Percentiles rank a stretch among this genome's conserved stretches.
phyloP scores from a whole-genome alignment of 2,329 filamentous ascomycete genomes.

The Huntiella bhutanensis region DNA sequence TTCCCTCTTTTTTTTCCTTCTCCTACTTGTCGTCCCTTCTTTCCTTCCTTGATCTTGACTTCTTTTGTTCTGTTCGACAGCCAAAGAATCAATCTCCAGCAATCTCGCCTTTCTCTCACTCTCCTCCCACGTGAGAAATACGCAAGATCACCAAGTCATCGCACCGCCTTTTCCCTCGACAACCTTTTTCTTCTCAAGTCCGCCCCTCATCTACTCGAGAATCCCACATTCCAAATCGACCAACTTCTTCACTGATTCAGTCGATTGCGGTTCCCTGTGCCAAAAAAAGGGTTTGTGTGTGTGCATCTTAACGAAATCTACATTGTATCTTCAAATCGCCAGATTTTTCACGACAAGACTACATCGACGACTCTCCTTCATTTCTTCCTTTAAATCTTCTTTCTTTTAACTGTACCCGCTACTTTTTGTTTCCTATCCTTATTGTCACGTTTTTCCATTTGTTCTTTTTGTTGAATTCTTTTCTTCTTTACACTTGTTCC shows the following conservation, averaged over 20 bases:
- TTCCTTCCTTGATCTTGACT: background rate
- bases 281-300: conserved; percentile 10
- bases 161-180: conserved; percentile 11
- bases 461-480: conserved; percentile 1
- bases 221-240: background rate
- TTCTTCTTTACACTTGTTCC: background rate
- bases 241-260: background rate
- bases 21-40: background rate
- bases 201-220: conserved; percentile 1
- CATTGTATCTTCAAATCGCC: too few species aligned
- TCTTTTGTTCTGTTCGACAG: too few species aligned
- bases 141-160: conserved; percentile 7
- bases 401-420: background rate
- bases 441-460: conserved; percentile 1
- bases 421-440: background rate
- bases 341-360: too few species aligned
- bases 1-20: background rate
- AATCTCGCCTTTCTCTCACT: background rate
- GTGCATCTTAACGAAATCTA: conserved; percentile 5
- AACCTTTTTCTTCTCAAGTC: conserved; percentile 4
- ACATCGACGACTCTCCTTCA: background rate
- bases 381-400: conserved; percentile 1
- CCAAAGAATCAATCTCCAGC: conserved; percentile 4
- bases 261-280: conserved; percentile 5
- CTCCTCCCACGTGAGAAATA: conserved; percentile 2